Conservation (phyloP, 2,329 filamentous ascomycete species). For the Nemania abortiva region DNA sequence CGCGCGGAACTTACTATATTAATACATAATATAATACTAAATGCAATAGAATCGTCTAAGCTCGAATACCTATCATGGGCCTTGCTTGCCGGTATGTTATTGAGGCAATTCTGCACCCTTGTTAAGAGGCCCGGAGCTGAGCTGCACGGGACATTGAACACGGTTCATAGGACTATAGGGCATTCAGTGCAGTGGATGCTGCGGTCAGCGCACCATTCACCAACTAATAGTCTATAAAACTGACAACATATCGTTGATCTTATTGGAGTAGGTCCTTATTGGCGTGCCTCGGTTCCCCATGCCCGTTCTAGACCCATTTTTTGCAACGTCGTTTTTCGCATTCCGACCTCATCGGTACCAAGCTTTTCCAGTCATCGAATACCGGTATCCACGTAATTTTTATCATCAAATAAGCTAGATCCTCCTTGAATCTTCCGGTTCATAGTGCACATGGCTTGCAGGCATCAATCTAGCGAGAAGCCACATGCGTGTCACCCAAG, state of each 20-base stretch:
- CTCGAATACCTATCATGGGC: neutral
- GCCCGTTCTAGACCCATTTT: neutral
- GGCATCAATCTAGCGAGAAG: neutral
- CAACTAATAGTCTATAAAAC: neutral
- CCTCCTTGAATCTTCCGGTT: neutral
- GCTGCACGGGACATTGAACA: constrained; percentile 8
- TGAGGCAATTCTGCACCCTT: neutral
- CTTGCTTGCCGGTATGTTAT: neutral
- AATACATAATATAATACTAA: too few species aligned
- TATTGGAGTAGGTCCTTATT: neutral
- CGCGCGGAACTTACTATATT: too few species aligned
- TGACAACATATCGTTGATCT: neutral
- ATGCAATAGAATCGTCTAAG: neutral
- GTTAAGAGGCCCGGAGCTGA: neutral
- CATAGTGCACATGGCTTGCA: neutral
- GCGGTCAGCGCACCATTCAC: constrained; percentile 1
- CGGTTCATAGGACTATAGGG: neutral
- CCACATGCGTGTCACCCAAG: neutral
- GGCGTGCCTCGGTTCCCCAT: neutral
- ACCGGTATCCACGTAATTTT: neutral
- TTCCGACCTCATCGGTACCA: neutral
- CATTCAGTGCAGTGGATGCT: neutral
- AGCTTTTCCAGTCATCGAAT: neutral
- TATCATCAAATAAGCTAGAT: neutral
- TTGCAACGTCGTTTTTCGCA: constrained; percentile 6